Base-by-base conservation (phyloP, 306 rosid species). In the Phaseolus lunatus region DNA sequence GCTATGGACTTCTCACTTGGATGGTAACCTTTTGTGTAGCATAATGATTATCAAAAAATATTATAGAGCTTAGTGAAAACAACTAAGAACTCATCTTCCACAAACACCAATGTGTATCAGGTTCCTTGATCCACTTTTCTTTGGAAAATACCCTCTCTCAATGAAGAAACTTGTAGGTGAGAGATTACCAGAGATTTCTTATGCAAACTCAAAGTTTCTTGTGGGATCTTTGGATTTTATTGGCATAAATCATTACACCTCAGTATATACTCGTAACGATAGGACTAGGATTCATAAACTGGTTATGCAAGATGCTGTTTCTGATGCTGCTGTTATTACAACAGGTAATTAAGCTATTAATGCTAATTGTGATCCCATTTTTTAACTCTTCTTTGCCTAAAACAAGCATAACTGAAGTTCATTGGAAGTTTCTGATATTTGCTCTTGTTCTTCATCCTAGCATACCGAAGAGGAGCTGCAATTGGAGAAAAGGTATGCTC, bases 231-330 rank as follows among this genome's bases (percentile, higher is more conserved):
- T 90, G 77, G 97, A 94, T 79, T 92, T 94, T 73, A 64, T 94
- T 20, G 98, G 98, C 82, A 63, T 92, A 67, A 94, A 94, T 59
- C 98, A 94, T 66, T 94, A 94, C 75, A 94, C 98, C 27, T 86
- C 98, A 15, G 14, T 92, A 39, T 94, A 90, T 65, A 85, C 97
- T 59, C 89, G 97, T 18, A 92, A 94, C 10, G 98, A 94, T 84
- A 86, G 94, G 85, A 66, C 77, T 23, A 70, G 49, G 57, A 85
- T 90, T 44, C 87, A 87, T 23, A 94, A 94, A 53, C 78, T 94
- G 31, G 49, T 90, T 72, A 66, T 86, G 79, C 87, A 87, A 4
- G 98, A 94, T 76, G 95, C 97, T 77, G 47, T 33, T 59, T 77
- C 98, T 54, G 98, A 94, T 84, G 81, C 91, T 72, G 90, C 97